Evolutionary conservation across 805 yeast species (phyloP).

Genomic region (Candida railenensis): DNA sequence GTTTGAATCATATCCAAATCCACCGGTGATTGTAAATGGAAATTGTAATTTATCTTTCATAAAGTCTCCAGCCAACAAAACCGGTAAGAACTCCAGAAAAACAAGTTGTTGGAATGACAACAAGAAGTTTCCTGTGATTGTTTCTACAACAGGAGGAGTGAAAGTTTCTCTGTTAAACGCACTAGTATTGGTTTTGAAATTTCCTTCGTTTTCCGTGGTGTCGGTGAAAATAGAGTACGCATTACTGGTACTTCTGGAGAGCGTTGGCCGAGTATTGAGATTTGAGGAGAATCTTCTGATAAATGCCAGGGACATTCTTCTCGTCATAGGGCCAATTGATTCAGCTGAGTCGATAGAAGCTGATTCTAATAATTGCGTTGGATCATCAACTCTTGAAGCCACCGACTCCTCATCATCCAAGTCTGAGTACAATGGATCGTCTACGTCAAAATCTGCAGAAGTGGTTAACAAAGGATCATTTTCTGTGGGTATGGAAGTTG

Average conservation of each 20-base stretch:
- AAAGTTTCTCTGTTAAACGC: slow-evolving; percentile 22
- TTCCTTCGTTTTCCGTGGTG: slow-evolving; percentile 11
- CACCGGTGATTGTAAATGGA: slow-evolving; percentile 52
- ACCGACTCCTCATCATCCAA: not conserved
- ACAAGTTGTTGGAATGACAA: slow-evolving; percentile 50
- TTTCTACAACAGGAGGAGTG: slow-evolving; percentile 26
- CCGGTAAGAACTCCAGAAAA: slow-evolving; percentile 55
- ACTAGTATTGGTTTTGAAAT: slow-evolving; percentile 6
- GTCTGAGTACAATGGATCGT: slow-evolving; percentile 1
- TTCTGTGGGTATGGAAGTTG: not conserved
- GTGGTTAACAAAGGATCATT: not conserved
- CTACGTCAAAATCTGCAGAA: not conserved
- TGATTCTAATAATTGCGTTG: not conserved
- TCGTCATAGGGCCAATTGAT: slow-evolving; percentile 1
- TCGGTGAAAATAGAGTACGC: slow-evolving; percentile 2
- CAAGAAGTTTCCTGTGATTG: slow-evolving; percentile 37
- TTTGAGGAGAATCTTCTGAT: slow-evolving; percentile 5
- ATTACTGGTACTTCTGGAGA: slow-evolving; percentile 7
- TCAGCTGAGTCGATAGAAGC: slow-evolving; percentile 1
- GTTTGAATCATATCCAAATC: slow-evolving; percentile 46
- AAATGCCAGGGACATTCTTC: not conserved
- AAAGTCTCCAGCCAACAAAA: slow-evolving; percentile 43
- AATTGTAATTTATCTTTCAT: slow-evolving; percentile 30
- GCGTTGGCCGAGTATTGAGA: not conserved
- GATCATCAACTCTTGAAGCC: not conserved